Evolutionary conservation across 306 rosid species (phyloP).

Genomic region (Senna siamea): DNA sequence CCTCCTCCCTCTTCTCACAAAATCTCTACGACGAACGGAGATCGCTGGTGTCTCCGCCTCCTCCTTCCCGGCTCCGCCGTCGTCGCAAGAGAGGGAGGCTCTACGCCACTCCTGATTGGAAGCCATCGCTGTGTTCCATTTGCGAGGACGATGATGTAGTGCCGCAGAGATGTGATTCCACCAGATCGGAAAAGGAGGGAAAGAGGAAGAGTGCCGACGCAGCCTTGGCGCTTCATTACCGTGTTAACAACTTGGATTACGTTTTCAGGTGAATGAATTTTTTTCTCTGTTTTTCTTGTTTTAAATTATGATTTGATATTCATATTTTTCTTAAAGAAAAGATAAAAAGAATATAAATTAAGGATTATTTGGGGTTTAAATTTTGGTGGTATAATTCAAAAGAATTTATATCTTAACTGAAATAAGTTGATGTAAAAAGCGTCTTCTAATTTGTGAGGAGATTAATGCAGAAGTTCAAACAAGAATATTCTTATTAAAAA

Average conservation of each 20-base stretch:
- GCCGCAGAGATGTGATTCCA: neutral
- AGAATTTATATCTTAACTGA: no score
- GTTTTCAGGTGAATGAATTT: conserved; percentile 40
- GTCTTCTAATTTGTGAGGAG: no score
- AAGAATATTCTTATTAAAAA: no score
- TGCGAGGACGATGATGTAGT: conserved; percentile 45
- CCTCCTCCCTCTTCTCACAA: no score
- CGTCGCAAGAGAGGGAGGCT: conserved; percentile 29
- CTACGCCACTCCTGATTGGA: conserved; percentile 47
- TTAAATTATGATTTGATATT: no score
- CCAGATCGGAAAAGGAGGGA: neutral
- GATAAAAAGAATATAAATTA: no score
- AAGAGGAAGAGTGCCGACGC: conserved; percentile 18
- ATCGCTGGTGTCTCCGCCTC: conserved; percentile 27
- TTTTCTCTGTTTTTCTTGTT: neutral
- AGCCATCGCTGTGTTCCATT: conserved; percentile 62
- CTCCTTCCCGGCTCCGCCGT: neutral
- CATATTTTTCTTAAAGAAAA: no score
- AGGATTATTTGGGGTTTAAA: no score
- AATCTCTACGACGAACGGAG: conserved; percentile 22
- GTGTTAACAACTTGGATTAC: conserved; percentile 40
- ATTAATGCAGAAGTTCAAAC: no score
- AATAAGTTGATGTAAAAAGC: no score
- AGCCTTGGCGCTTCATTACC: conserved; percentile 30
- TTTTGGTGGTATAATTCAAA: no score